Evolutionary conservation across 768 basidiomycete genomes (phyloP).

Genomic region (Suillus clintonianus): DNA sequence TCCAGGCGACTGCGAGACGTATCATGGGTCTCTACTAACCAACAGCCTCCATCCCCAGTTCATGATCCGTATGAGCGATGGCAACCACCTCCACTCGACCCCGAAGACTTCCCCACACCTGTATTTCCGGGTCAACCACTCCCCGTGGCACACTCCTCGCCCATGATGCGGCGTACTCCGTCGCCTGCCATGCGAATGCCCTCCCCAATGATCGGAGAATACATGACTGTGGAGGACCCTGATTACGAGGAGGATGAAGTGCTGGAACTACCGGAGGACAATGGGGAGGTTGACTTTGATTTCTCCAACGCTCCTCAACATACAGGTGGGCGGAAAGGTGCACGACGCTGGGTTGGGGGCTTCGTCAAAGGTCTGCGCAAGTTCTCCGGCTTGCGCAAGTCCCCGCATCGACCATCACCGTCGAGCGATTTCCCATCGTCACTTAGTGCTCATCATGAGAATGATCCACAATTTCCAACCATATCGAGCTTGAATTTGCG

Average conservation of each 20-base stretch:
- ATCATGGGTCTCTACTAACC: background rate
- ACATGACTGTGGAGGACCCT: conserved; percentile 26
- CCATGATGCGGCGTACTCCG: conserved; percentile 30
- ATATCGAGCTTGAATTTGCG: conserved; percentile 5
- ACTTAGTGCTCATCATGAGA: background rate
- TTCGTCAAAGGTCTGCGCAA: conserved; percentile 37
- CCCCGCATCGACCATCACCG: background rate
- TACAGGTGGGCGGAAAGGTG: conserved; percentile 3
- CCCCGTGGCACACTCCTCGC: background rate
- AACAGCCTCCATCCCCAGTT: background rate
- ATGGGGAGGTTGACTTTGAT: background rate
- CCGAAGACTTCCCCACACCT: conserved; percentile 14
- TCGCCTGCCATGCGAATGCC: conserved; percentile 19
- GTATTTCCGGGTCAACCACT: background rate
- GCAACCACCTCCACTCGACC: conserved; percentile 12
- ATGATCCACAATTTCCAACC: background rate
- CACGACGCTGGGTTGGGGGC: conserved; percentile 25
- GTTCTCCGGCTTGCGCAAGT: conserved; percentile 15
- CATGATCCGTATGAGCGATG: background rate
- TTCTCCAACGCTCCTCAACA: background rate
- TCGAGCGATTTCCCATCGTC: background rate
- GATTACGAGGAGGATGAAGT: conserved; percentile 3
- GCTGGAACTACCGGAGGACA: conserved; percentile 7
- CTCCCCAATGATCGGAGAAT: conserved; percentile 28
- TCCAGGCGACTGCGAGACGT: background rate